Conservation (phyloP, 176 grass and related monocot species). For the Eleusine coracana region DNA sequence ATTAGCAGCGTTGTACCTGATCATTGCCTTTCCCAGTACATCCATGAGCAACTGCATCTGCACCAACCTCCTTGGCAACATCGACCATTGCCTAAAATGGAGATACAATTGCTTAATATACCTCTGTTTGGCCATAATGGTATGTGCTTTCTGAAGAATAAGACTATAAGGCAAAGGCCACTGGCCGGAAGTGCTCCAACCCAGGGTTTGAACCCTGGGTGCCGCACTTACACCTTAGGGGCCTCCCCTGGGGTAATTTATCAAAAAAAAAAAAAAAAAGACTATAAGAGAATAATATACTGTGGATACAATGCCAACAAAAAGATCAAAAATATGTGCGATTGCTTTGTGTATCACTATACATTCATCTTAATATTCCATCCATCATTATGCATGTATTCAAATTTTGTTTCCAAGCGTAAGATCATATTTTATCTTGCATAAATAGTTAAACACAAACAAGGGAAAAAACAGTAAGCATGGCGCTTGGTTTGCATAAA, state of each 20-base stretch:
- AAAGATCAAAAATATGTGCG: not conserved
- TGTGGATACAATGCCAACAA: not conserved
- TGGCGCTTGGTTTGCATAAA: too few species aligned
- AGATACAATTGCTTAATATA: constrained; percentile 38
- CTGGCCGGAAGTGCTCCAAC: too few species aligned
- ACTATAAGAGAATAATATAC: not conserved
- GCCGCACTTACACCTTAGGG: too few species aligned
- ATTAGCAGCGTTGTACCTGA: constrained; percentile 55
- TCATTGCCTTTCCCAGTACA: constrained; percentile 98
- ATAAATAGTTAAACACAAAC: not conserved
- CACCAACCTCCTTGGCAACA: constrained; percentile 90
- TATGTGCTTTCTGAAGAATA: not conserved
- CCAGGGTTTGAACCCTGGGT: too few species aligned
- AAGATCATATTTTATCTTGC: not conserved
- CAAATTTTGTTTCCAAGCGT: not conserved
- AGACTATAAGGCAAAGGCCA: too few species aligned
- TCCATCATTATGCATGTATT: constrained; percentile 11
- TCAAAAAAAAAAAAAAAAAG: too few species aligned
- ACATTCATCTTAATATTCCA: constrained; percentile 19
- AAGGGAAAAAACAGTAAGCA: not conserved
- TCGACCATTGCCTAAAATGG: constrained; percentile 84
- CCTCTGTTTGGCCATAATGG: constrained; percentile 23
- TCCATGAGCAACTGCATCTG: constrained; percentile 90
- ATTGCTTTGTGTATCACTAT: not conserved
- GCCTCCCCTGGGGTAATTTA: too few species aligned